Conservation (phyloP, 2,329 filamentous ascomycete genomes). For the Exophiala xenobiotica region DNA sequence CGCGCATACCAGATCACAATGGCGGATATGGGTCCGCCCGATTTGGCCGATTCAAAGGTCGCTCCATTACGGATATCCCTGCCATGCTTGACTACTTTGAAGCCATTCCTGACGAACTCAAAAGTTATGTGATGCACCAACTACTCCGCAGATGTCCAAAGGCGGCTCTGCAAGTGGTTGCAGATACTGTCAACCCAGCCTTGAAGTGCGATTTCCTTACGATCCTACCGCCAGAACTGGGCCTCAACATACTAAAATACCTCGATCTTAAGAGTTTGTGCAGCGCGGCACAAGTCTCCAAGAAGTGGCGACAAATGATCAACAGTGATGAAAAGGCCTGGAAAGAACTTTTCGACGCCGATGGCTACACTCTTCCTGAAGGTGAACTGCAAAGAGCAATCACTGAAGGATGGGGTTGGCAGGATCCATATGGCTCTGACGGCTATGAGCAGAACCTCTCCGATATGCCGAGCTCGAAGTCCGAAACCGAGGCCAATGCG, state of each 20-base stretch:
- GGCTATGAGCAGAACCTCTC: conserved; percentile 82
- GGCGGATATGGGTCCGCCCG: conserved; percentile 17
- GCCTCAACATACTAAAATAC: conserved; percentile 82
- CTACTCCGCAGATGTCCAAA: conserved; percentile 84
- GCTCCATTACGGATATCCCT: conserved; percentile 72
- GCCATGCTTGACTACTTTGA: conserved; percentile 88
- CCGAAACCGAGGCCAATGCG: conserved; percentile 38
- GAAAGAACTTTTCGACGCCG: conserved; percentile 85
- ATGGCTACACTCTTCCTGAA: conserved; percentile 74
- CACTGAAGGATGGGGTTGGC: conserved; percentile 94
- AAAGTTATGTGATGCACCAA: conserved; percentile 96
- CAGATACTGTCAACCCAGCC: conserved; percentile 87
- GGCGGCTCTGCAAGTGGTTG: conserved; percentile 83
- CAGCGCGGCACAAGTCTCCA: conserved; percentile 87
- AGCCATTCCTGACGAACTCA: conserved; percentile 83
- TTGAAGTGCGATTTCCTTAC: conserved; percentile 91
- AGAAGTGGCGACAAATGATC: conserved; percentile 85
- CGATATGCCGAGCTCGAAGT: conserved; percentile 42
- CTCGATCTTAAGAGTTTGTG: conserved; percentile 84
- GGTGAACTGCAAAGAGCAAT: conserved; percentile 86
- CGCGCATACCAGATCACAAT: background rate
- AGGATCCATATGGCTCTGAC: conserved; percentile 73
- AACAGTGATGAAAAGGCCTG: conserved; percentile 93
- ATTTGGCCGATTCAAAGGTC: conserved; percentile 27
- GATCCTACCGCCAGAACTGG: conserved; percentile 80